Percentiles rank a stretch among this genome's conserved stretches.
Evolutionary conservation across 129 eudicot species (phyloP).

Genomic region (Artemisia tridentata): DNA sequence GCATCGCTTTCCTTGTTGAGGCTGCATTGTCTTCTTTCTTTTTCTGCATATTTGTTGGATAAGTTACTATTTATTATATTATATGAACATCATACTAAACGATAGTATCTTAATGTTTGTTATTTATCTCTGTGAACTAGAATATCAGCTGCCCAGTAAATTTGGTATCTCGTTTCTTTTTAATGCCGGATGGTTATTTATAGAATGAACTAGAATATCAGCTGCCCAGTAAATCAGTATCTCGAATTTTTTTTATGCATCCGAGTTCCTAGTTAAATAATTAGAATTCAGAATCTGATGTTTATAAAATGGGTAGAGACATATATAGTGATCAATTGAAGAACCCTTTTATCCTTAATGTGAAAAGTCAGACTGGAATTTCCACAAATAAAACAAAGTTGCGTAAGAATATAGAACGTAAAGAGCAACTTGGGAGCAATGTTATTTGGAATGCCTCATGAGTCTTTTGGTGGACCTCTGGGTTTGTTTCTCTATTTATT

Average conservation of each 20-base stretch:
- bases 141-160: not conserved
- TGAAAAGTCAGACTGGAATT: not conserved
- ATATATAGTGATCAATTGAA: slow-evolving; percentile 1
- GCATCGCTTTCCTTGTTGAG: not conserved
- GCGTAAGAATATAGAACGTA: not conserved
- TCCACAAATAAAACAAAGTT: not conserved
- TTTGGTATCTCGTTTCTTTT: too few species aligned
- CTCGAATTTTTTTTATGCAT: too few species aligned
- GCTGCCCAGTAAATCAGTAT: too few species aligned
- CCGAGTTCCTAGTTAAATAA: too few species aligned
- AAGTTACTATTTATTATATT: not conserved
- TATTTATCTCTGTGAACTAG: slow-evolving; percentile 14
- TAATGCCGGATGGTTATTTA: too few species aligned
- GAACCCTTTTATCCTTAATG: not conserved
- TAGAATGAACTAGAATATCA: too few species aligned
- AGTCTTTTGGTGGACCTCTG: not conserved
- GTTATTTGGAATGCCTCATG: slow-evolving; percentile 1
- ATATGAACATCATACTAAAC: not conserved
- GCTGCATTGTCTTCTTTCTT: not conserved
- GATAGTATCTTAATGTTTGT: slow-evolving; percentile 8
- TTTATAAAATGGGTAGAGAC: too few species aligned
- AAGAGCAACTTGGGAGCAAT: slow-evolving; percentile 7
- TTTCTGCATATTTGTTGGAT: slow-evolving; percentile 1
- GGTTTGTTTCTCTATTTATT: not conserved
- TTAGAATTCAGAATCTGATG: too few species aligned